Evolutionary conservation across 768 basidiomycete species (phyloP).

Genomic region (Cystofilobasidium bisporidii): DNA sequence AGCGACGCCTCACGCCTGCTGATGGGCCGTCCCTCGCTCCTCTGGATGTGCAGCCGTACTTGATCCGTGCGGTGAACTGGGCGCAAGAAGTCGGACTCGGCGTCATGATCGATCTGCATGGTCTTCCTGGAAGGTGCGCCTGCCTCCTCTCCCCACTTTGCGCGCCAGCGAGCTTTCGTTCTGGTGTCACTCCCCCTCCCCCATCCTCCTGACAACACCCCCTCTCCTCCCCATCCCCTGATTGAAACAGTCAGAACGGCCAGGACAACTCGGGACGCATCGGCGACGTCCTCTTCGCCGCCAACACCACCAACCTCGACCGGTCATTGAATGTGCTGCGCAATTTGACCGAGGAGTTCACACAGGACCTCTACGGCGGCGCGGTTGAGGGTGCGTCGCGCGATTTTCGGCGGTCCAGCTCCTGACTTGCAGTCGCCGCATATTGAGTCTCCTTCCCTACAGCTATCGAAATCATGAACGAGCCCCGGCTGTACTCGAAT

Average conservation of each 20-base stretch:
- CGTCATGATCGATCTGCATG: slow-evolving; percentile 23
- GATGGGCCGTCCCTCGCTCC: too few species aligned
- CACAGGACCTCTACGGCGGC: slow-evolving; percentile 34
- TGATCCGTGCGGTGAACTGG: slow-evolving; percentile 24
- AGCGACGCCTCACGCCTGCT: too few species aligned
- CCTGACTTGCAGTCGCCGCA: neutral
- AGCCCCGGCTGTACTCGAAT: slow-evolving; percentile 33
- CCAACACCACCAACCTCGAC: slow-evolving; percentile 19
- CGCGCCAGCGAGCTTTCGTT: too few species aligned
- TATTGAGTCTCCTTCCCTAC: neutral
- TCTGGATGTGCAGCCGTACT: slow-evolving; percentile 21
- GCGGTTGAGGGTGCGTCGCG: slow-evolving; percentile 34
- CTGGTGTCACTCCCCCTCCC: neutral
- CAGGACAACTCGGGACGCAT: slow-evolving; percentile 17
- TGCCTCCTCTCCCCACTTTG: neutral
- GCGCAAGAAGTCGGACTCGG: slow-evolving; percentile 14
- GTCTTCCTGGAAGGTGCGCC: slow-evolving; percentile 3
- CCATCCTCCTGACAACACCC: neutral
- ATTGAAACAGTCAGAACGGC: slow-evolving; percentile 28
- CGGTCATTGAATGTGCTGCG: slow-evolving; percentile 14
- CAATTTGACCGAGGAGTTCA: slow-evolving; percentile 37
- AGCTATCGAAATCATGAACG: slow-evolving; percentile 39
- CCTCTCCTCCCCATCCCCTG: neutral
- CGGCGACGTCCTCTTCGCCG: slow-evolving; percentile 13
- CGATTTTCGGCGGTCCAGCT: too few species aligned